Conservation (phyloP, 208 protist genomes). For the Crithidia bombi region DNA sequence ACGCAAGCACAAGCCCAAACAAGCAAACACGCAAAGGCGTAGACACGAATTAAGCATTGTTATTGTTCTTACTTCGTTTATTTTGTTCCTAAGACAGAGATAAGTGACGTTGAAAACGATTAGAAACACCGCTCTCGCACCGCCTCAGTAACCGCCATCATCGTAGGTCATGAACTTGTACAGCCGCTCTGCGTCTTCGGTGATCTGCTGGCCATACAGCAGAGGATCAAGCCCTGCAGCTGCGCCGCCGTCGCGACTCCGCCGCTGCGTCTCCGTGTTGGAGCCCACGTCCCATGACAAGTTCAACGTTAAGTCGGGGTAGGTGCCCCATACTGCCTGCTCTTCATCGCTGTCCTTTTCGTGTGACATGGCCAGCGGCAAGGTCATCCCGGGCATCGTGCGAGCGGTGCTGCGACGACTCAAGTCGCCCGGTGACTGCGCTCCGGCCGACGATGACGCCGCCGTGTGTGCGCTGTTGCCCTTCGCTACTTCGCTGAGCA, state of each 20-base stretch:
- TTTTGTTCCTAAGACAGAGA: too few species aligned
- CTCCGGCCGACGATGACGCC: not conserved
- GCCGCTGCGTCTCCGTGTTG: not conserved
- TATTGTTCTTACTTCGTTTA: too few species aligned
- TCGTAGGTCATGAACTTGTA: slow-evolving; percentile 29
- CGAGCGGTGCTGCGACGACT: slow-evolving; percentile 16
- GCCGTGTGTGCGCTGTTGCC: not conserved
- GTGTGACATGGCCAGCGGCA: not conserved
- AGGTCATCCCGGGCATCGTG: slow-evolving; percentile 10
- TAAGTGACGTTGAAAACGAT: too few species aligned
- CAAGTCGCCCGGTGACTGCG: slow-evolving; percentile 13
- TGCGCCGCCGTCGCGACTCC: not conserved
- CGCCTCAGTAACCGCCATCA: slow-evolving; percentile 14
- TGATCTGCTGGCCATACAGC: slow-evolving; percentile 15
- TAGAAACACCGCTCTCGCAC: too few species aligned
- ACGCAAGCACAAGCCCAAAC: too few species aligned
- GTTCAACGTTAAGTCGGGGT: slow-evolving; percentile 28
- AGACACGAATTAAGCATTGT: too few species aligned
- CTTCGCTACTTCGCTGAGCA: not conserved
- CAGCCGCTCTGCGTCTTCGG: slow-evolving; percentile 17
- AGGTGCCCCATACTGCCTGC: slow-evolving; percentile 18
- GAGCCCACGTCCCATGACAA: slow-evolving; percentile 3
- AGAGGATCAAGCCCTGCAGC: slow-evolving; percentile 1
- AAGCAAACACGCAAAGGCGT: too few species aligned
- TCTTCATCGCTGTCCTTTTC: slow-evolving; percentile 23